Evolutionary conservation across 306 rosid species (phyloP).

Genomic region (Comarum palustre): DNA sequence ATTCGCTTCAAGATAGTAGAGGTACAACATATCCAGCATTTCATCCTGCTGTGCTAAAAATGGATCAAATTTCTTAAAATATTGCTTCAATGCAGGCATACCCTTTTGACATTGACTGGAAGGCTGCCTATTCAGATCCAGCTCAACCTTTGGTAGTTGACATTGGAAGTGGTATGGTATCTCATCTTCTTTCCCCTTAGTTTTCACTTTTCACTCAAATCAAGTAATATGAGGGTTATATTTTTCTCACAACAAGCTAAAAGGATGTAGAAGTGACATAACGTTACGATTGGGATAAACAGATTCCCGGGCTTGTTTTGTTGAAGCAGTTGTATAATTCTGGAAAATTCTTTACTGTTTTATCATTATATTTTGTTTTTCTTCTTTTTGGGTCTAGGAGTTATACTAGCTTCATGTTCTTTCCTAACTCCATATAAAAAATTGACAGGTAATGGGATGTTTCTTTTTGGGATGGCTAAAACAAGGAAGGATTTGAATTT

Average conservation of each 20-base stretch:
- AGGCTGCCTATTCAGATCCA: constrained; percentile 44
- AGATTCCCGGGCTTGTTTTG: neutral
- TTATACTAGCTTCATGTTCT: constrained; percentile 8
- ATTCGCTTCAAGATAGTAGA: constrained; percentile 13
- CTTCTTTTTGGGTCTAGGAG: neutral
- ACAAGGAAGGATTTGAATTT: constrained; percentile 68
- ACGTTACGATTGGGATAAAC: neutral
- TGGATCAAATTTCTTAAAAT: constrained; percentile 19
- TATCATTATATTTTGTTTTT: neutral
- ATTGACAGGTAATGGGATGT: constrained; percentile 77
- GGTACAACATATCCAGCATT: constrained; percentile 10
- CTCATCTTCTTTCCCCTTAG: neutral
- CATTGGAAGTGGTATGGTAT: constrained; percentile 78
- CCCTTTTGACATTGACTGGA: constrained; percentile 77
- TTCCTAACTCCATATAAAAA: constrained; percentile 22
- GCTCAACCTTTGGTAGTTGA: constrained; percentile 77
- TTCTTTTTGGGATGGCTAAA: constrained; percentile 79
- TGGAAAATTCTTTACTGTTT: neutral
- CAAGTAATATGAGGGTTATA: neutral
- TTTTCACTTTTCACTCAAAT: neutral
- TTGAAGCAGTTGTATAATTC: neutral
- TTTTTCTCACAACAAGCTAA: neutral
- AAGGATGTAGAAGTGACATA: neutral
- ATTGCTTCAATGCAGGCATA: constrained; percentile 67
- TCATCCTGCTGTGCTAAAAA: neutral